These are phyloP conservation scores for Colletotrichum neosansevieriae DNA, from an alignment of 2,329 filamentous ascomycete species.

Conservation along the genomic window DNA sequence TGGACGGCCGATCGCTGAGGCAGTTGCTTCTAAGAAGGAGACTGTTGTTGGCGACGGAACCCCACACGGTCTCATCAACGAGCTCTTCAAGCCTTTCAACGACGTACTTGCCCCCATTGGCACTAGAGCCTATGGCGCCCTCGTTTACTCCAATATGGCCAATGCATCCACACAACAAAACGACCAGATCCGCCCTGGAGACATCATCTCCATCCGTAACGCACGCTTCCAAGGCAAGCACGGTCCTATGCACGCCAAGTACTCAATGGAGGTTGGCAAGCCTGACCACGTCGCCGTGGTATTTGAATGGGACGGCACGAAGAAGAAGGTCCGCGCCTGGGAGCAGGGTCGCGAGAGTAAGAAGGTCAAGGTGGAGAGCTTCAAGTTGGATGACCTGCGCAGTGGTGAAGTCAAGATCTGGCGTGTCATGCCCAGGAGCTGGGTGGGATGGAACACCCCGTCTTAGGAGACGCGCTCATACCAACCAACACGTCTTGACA, in stretches of 20 bases:
- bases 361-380: conserved; percentile 95
- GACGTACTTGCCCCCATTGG: conserved; percentile 86
- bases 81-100: conserved; percentile 79
- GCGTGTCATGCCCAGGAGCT: conserved; percentile 91
- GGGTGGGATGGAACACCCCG: conserved; percentile 87
- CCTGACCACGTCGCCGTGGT: conserved; percentile 91
- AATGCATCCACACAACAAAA: conserved; percentile 92
- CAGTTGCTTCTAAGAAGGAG: conserved; percentile 79
- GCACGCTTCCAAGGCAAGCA: conserved; percentile 95
- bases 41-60: conserved; percentile 87
- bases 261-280: conserved; percentile 87
- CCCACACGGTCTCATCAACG: conserved; percentile 79
- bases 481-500: conserved; percentile 17
- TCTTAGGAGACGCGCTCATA: conserved; percentile 58
- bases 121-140: conserved; percentile 88
- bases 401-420: conserved; percentile 97
- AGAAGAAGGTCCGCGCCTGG: conserved; percentile 97
- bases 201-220: conserved; percentile 93
- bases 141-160: conserved; percentile 94
- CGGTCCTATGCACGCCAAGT: conserved; percentile 95
- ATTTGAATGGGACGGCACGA: conserved; percentile 96
- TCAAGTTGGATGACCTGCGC: conserved; percentile 89
- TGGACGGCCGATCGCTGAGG: conserved; percentile 81
- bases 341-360: conserved; percentile 94
- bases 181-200: conserved; percentile 93